Evolutionary conservation across 1,284 basidiomycete species (phyloP).

Genomic region (Neonothopanus nambi): DNA sequence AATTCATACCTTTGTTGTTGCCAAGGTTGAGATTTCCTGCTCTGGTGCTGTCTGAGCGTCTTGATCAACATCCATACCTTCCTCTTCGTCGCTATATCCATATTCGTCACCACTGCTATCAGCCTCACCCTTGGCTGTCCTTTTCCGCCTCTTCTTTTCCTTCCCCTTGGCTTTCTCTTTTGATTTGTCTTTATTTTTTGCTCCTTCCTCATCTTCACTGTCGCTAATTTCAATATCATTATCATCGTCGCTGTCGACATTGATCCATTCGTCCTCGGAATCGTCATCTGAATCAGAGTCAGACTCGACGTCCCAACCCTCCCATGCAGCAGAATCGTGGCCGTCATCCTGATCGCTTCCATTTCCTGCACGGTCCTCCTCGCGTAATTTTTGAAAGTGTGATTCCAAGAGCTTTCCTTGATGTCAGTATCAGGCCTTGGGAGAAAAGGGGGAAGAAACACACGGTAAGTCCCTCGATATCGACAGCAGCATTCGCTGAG

Average conservation of each 20-base stretch:
- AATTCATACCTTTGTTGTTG: slow-evolving; percentile 71
- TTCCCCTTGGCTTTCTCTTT: slow-evolving; percentile 32
- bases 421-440: slow-evolving; percentile 3
- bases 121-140: background rate
- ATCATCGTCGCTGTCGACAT: slow-evolving; percentile 77
- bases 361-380: slow-evolving; percentile 54
- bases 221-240: slow-evolving; percentile 80
- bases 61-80: slow-evolving; percentile 6
- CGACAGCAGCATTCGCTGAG: slow-evolving; percentile 68
- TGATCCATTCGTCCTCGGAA: slow-evolving; percentile 80
- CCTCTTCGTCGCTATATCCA: slow-evolving; percentile 6
- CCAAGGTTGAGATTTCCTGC: slow-evolving; percentile 59
- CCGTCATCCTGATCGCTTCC: slow-evolving; percentile 55
- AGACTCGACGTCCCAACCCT: slow-evolving; percentile 88
- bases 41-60: slow-evolving; percentile 25
- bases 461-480: slow-evolving; percentile 90
- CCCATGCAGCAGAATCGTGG: slow-evolving; percentile 77
- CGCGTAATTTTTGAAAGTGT: slow-evolving; percentile 71
- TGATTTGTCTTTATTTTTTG: slow-evolving; percentile 19
- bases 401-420: slow-evolving; percentile 77
- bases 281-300: slow-evolving; percentile 66
- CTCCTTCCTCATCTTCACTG: slow-evolving; percentile 70
- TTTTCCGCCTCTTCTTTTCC: slow-evolving; percentile 4
- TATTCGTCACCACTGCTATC: slow-evolving; percentile 4
- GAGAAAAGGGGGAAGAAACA: slow-evolving; percentile 25